Evolutionary conservation across 2,329 filamentous ascomycete species (phyloP).

Genomic region (Dothideomycetidae sp.): DNA sequence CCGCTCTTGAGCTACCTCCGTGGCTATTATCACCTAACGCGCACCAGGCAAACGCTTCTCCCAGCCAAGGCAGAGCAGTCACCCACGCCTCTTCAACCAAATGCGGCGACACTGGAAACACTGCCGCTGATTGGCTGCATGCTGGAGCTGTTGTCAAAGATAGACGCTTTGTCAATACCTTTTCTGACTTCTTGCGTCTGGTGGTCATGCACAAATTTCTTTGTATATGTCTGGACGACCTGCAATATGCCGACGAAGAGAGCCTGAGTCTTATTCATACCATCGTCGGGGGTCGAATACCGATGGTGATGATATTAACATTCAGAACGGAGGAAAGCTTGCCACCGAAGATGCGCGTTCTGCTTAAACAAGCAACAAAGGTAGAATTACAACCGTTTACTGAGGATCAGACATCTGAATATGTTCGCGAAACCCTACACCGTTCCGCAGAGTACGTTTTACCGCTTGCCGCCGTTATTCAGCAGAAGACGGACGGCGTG

Average conservation of each 20-base stretch:
- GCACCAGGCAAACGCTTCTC: constrained; percentile 6
- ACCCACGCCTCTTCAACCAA: constrained; percentile 7
- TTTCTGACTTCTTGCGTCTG: constrained; percentile 70
- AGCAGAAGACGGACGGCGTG: constrained; percentile 79
- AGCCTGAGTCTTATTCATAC: constrained; percentile 70
- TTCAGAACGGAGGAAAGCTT: constrained; percentile 30
- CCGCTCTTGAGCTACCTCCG: constrained; percentile 49
- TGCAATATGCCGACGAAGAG: constrained; percentile 83
- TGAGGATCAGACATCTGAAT: constrained; percentile 68
- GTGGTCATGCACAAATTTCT: constrained; percentile 76
- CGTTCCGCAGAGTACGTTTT: constrained; percentile 55
- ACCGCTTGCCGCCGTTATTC: constrained; percentile 67
- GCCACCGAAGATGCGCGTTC: constrained; percentile 22
- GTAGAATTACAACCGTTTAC: constrained; percentile 59
- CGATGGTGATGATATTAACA: constrained; percentile 69
- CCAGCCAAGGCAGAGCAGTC: not conserved
- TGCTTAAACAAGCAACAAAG: constrained; percentile 40
- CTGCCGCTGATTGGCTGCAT: constrained; percentile 32
- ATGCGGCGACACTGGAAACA: constrained; percentile 15
- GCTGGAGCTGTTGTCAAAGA: constrained; percentile 34
- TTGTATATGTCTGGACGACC: constrained; percentile 74
- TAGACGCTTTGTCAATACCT: constrained; percentile 72
- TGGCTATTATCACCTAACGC: constrained; percentile 37
- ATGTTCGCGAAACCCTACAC: constrained; percentile 70
- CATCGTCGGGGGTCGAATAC: constrained; percentile 64